Conservation (phyloP, 2,329 filamentous ascomycete genomes). For the Pseudocercospora fijiensis region DNA sequence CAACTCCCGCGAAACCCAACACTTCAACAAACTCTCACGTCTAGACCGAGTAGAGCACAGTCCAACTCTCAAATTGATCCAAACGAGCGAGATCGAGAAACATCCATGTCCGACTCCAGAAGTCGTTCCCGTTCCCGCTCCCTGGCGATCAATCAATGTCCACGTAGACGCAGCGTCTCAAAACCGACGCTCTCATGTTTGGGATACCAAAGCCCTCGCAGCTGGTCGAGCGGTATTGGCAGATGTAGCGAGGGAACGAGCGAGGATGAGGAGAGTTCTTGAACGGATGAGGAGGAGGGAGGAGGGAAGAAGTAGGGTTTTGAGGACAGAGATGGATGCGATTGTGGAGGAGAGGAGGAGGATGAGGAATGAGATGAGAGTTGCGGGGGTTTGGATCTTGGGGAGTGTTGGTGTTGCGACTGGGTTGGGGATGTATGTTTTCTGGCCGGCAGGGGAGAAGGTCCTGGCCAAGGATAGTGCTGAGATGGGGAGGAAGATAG, state of each 20-base stretch:
- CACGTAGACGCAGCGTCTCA: not conserved
- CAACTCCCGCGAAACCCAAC: slow-evolving; percentile 36
- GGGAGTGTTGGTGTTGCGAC: slow-evolving; percentile 25
- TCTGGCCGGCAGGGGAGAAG: slow-evolving; percentile 26
- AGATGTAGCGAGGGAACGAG: slow-evolving; percentile 20
- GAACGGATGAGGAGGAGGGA: slow-evolving; percentile 19
- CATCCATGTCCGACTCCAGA: slow-evolving; percentile 13
- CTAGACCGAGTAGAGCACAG: slow-evolving; percentile 35
- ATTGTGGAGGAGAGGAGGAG: slow-evolving; percentile 23
- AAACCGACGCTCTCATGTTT: slow-evolving; percentile 7
- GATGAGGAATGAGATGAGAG: slow-evolving; percentile 25
- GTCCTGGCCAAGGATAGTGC: slow-evolving; percentile 23
- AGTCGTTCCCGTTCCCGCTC: not conserved
- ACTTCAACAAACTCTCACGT: slow-evolving; percentile 35
- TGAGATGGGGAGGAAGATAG: slow-evolving; percentile 28
- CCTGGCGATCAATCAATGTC: not conserved
- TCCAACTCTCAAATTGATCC: slow-evolving; percentile 35
- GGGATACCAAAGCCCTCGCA: slow-evolving; percentile 26
- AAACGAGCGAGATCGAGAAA: slow-evolving; percentile 34
- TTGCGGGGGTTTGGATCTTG: slow-evolving; percentile 26
- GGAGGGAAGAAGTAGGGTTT: not conserved
- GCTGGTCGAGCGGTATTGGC: slow-evolving; percentile 26
- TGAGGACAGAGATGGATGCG: slow-evolving; percentile 13
- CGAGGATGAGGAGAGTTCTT: slow-evolving; percentile 15
- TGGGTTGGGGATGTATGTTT: slow-evolving; percentile 29